These are phyloP conservation scores for Massariosphaeria phaeospora DNA, from an alignment of 495 filamentous ascomycete genomes.

Conservation along the genomic window DNA sequence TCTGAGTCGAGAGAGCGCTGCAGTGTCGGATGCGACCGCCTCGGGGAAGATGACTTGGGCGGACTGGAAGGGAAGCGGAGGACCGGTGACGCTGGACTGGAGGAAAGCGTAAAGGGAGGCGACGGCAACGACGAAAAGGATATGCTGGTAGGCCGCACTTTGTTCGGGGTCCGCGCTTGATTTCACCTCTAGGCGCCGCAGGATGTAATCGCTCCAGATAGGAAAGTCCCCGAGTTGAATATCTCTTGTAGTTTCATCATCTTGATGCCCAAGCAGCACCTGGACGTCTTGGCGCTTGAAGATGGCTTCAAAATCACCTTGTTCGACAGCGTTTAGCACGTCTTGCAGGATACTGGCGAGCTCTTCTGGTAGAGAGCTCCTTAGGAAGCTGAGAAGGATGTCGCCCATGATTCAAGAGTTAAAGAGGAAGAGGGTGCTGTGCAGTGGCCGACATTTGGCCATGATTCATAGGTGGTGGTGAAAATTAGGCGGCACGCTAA, in stretches of 20 bases:
- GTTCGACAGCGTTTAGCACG: conserved; percentile 26
- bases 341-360: conserved; percentile 30
- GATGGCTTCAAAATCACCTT: conserved; percentile 25
- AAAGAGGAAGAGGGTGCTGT: conserved; percentile 1
- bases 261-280: conserved; percentile 34
- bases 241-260: conserved; percentile 21
- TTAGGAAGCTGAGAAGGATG: conserved; percentile 32
- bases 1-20: conserved; percentile 40
- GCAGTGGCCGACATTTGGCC: background rate
- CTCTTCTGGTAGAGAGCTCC: conserved; percentile 36
- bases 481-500: conserved; percentile 19
- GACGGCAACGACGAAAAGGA: conserved; percentile 56
- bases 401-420: conserved; percentile 40
- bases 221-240: conserved; percentile 30
- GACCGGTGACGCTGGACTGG: conserved; percentile 88
- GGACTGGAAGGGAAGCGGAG: conserved; percentile 57
- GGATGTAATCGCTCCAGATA: conserved; percentile 40
- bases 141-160: conserved; percentile 35
- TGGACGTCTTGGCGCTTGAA: conserved; percentile 33
- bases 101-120: conserved; percentile 78
- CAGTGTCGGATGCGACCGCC: conserved; percentile 24
- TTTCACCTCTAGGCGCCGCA: conserved; percentile 35
- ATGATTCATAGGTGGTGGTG: conserved; percentile 10
- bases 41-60: conserved; percentile 53
- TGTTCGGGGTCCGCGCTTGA: background rate